Evolutionary conservation across 768 basidiomycete species (phyloP), one percentile per base, ranked within the genome.

Genomic region (Baorangia bicolor): DNA sequence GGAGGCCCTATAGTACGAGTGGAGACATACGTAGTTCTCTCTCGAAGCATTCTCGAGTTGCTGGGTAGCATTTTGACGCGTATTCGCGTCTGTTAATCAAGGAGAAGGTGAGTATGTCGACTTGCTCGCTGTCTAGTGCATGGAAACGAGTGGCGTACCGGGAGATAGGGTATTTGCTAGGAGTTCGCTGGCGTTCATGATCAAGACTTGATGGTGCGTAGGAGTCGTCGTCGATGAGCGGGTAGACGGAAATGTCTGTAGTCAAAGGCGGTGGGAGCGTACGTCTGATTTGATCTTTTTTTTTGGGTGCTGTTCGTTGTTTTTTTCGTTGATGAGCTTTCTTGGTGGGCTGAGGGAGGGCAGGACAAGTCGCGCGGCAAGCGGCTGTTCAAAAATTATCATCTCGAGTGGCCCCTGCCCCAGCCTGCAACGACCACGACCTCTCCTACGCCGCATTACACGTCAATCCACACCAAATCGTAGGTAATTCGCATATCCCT

Each of bases 121-220:
- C 66, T 73, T 71, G 73, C 65, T 58, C 57, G 62, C 70, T 67
- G 75, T 72, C 68, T 57, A 65, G 63, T 56, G 55, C 34, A 52
- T 56, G 57, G 6, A 33, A 56, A 61, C 48, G 59, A 60, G 69
- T 64, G 73, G 74, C 85, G 66, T 68, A 94, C 94, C 91, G 43
- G 91, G 79, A 57, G 93, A 95, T 64, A 98, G 87, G 67, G 95
- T 88, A 78, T 96, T 94, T 63, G 89, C 85, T 68, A 98, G 86
- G 57, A 98, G 86, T 73, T 92, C 86, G 54, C 84, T 87, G 62
- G 92, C 92, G 80, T 92, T 92, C 93, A 96, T 95, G 69, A 76
- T 81, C 72, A 73, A 62, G 63, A 49, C 47, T 60, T 55, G 54
- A 59, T 62, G 46, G 57, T 25, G 34, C 52, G 67, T 62, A 16